Base-by-base conservation (phyloP, 2,329 filamentous ascomycete genomes). In the Hypoxylon sp. region DNA sequence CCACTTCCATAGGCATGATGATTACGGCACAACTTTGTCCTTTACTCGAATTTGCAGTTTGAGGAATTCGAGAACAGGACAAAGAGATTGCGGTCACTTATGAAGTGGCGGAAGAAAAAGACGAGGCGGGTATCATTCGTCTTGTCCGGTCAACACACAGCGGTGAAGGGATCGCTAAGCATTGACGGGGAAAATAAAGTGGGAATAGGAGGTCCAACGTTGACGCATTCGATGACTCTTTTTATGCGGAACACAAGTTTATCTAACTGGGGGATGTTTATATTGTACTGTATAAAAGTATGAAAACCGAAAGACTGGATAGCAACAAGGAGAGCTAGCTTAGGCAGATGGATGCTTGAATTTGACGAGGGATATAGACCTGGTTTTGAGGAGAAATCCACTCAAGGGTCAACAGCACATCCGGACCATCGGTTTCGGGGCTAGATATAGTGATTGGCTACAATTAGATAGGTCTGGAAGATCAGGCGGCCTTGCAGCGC, bases 1-100 rank as follows among this genome's bases (percentile, higher is more conserved):
- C 64, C 31, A 68, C 59, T 57, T 68, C 66, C 40, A 67, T 59
- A 8, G 65, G 38, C 64, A 68, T 66, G 35, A 55, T 59, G 32
- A 35, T 32, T 46, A 25, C 37, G 42, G n/a, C n/a, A n/a, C n/a
- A n/a, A n/a, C n/a, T n/a, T n/a, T n/a, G n/a, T n/a, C n/a, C n/a
- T n/a, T n/a, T n/a, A n/a, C n/a, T n/a, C n/a, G n/a, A n/a, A n/a
- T n/a, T n/a, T n/a, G n/a, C n/a, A n/a, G n/a, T n/a, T n/a, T n/a
- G n/a, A n/a, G n/a, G n/a, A n/a, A n/a, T n/a, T n/a, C n/a, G n/a
- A n/a, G 15, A 38, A 25, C 13, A 42, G 37, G 38, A 41, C 26
- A 27, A 27, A 21, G 42, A 57, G 41, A 25, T 48, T 58, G 49
- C 54, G 30, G 21, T 45, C 51, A 44, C 37, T 59, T 56, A 52